Evolutionary conservation across 768 basidiomycete genomes (phyloP).

Genomic region (Kwoniella mangroviensis): DNA sequence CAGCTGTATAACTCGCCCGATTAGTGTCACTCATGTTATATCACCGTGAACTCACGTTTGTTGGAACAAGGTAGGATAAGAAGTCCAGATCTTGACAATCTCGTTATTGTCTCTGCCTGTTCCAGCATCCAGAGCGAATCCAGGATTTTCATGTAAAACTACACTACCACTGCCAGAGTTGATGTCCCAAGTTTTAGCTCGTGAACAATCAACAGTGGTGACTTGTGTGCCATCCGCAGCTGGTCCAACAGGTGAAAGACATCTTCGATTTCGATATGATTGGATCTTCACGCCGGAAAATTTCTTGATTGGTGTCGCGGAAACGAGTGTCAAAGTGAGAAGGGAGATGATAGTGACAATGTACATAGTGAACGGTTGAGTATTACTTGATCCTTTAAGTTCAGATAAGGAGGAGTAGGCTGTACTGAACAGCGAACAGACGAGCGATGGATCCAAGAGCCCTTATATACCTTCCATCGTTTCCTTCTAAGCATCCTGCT

Average conservation of each 20-base stretch:
- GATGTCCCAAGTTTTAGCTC: conserved; percentile 29
- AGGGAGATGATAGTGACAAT: conserved; percentile 29
- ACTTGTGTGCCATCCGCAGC: conserved; percentile 16
- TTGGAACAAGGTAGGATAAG: conserved; percentile 29
- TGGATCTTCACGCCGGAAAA: conserved; percentile 27
- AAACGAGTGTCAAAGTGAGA: conserved; percentile 1
- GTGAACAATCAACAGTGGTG: conserved; percentile 13
- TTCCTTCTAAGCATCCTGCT: no score
- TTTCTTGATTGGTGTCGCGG: conserved; percentile 4
- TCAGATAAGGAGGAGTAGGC: no score
- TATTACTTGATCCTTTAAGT: no score
- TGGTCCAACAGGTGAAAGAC: conserved; percentile 14
- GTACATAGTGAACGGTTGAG: conserved; percentile 18
- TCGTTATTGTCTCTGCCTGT: conserved; percentile 18
- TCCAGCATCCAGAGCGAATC: conserved; percentile 30
- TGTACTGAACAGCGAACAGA: no score
- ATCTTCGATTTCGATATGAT: conserved; percentile 19
- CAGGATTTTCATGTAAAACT: conserved; percentile 11
- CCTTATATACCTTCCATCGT: no score
- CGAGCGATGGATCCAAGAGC: no score
- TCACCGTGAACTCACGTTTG: conserved; percentile 23
- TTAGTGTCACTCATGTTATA: background rate
- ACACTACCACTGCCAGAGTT: conserved; percentile 24
- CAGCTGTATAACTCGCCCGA: conserved; percentile 20
- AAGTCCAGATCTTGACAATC: conserved; percentile 33